phyloP scores from a whole-genome alignment of 768 basidiomycete genomes.

The Candolleomyces eurysporus region DNA sequence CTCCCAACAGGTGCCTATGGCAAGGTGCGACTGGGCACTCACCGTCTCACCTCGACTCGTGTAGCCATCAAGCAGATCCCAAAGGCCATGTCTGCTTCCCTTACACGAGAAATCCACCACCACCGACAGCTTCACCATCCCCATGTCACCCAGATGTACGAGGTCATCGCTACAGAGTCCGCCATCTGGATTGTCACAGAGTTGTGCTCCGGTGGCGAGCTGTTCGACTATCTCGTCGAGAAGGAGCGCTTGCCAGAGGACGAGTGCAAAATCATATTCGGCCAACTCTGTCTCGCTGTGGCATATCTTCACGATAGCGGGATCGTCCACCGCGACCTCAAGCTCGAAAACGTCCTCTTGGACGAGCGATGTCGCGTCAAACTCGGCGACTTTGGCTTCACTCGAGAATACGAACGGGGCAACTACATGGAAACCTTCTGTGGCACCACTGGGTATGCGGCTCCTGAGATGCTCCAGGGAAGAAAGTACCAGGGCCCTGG shows the following conservation, averaged over 20 bases:
- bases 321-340: constrained; percentile 95
- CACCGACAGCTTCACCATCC: constrained; percentile 97
- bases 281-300: constrained; percentile 92
- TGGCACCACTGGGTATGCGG: constrained; percentile 91
- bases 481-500: constrained; percentile 90
- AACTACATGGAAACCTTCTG: constrained; percentile 88
- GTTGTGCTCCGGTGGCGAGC: constrained; percentile 93
- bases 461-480: constrained; percentile 88
- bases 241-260: constrained; percentile 83
- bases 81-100: constrained; percentile 84
- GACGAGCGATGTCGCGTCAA: constrained; percentile 92
- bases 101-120: constrained; percentile 98
- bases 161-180: constrained; percentile 95
- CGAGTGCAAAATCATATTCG: constrained; percentile 86
- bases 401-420: constrained; percentile 83
- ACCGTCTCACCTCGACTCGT: constrained; percentile 86
- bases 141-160: constrained; percentile 92
- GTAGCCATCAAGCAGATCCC: constrained; percentile 99
- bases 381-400: constrained; percentile 94
- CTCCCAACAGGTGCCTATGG: constrained; percentile 79
- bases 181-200: constrained; percentile 98
- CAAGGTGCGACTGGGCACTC: constrained; percentile 91
- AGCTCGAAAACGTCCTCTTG: constrained; percentile 91
- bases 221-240: constrained; percentile 98
- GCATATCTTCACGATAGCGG: constrained; percentile 90